These are phyloP conservation scores for Fagopyrum homotropicum DNA, from an alignment of 148 eudicot genomes.

Conservation along the genomic window DNA sequence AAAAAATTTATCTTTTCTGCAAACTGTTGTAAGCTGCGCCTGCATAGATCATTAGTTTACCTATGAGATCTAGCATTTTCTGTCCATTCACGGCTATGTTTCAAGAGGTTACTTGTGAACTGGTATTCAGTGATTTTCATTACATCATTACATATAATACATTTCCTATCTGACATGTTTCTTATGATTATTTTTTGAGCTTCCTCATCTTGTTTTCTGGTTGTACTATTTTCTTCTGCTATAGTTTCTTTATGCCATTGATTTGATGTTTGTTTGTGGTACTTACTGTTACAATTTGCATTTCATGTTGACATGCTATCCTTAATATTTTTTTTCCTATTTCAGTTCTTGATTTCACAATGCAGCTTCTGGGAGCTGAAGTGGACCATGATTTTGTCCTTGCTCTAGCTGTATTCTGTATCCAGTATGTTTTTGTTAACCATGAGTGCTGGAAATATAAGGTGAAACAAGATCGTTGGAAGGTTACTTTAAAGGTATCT, in stretches of 20 bases:
- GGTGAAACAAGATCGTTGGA: slow-evolving; percentile 89
- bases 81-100: background rate
- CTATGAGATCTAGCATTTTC: no score
- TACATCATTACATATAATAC: background rate
- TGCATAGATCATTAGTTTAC: no score
- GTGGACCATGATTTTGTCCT: slow-evolving; percentile 69
- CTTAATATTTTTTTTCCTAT: background rate
- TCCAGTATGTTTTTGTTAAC: slow-evolving; percentile 86
- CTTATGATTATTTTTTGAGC: background rate
- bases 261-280: background rate
- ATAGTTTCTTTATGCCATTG: background rate
- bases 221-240: background rate
- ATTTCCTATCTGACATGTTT: background rate
- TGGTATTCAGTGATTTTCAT: background rate
- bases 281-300: background rate
- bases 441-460: slow-evolving; percentile 90
- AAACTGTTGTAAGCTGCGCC: no score
- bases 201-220: background rate
- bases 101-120: background rate
- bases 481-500: slow-evolving; percentile 78
- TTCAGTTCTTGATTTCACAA: slow-evolving; percentile 79
- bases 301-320: background rate
- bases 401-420: slow-evolving; percentile 63
- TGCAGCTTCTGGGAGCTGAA: slow-evolving; percentile 70
- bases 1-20: no score